Evolutionary conservation across 2,329 filamentous ascomycete species (phyloP), one percentile per base, ranked within the genome.

Genomic region (Pseudogymnoascus sp.): DNA sequence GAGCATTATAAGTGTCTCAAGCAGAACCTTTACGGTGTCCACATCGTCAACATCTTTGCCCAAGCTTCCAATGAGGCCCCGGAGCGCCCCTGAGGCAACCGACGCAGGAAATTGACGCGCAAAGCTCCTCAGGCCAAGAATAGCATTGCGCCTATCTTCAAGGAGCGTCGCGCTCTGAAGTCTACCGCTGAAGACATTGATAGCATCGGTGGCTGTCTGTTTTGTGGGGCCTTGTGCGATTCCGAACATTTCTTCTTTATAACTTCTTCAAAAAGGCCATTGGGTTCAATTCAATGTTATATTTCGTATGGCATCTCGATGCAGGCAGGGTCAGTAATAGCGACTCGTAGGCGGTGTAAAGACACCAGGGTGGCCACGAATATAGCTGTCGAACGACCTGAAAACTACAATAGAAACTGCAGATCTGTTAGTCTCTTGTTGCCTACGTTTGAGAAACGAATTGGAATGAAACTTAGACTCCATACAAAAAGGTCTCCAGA

Each of bases 61-160:
- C 62, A 99, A 79, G 71, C 90, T 92, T 11, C 85, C 86, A 69
- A 99, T 98, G 64, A 99, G 81, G 64, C 90, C 91, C 67, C 93
- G 85, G 60, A 99, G 79, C n/a, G 93, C 91, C 41, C 92, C 93
- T 3, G 93, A 97, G 1, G 96, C 92, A 37, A 99, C 95, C 6
- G 93, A 96, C 13, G 96, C 96, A 39, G 95, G 96, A 71, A 93
- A 98, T 67, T 96, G 88, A 77, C 98, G 98, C 45, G 95, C 92
- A 76, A 99, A 98, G 78, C 93, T 97, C 70, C 96, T 86, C 39
- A 99, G 81, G 16, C 95, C 95, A 31, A 96, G 84, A 60, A 99
- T 96, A 54, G 95, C 93, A 64, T 92, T 93, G 67, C 95, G 88
- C 63, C 96, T 89, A 76, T 99, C 96, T 78, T 99, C 95, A 43